Evolutionary conservation across 305 asterid genomes (phyloP).

Genomic region (Fraxinus velutina): DNA sequence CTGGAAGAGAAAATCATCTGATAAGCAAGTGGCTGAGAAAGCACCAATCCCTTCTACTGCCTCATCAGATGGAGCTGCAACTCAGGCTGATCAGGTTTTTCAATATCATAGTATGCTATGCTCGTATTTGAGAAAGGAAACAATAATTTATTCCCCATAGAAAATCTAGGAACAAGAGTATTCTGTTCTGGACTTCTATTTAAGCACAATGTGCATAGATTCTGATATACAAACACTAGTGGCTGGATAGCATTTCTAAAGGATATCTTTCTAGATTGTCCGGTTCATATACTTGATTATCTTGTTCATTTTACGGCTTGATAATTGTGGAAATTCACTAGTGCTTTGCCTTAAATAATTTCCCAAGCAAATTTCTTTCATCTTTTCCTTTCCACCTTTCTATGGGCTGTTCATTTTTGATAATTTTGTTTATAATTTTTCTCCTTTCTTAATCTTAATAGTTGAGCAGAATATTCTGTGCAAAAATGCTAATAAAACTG

Average conservation of each 20-base stretch:
- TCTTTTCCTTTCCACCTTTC: neutral
- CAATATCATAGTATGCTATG: constrained; percentile 14
- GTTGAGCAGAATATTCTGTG: neutral
- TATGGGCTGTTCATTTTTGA: neutral
- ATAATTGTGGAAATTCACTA: neutral
- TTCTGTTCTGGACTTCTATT: neutral
- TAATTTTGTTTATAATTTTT: neutral
- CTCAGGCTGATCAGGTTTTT: constrained; percentile 62
- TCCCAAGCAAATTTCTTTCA: neutral
- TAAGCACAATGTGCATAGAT: neutral
- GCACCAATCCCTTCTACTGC: constrained; percentile 38
- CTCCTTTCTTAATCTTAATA: neutral
- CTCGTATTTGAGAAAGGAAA: constrained; percentile 1
- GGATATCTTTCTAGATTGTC: neutral
- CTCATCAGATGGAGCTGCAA: constrained; percentile 41
- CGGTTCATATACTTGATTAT: neutral
- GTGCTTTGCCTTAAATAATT: neutral
- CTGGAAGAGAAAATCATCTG: constrained; percentile 94
- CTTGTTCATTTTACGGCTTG: neutral
- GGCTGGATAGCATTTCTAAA: neutral
- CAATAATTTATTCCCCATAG: neutral
- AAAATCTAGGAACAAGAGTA: neutral
- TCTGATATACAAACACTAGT: neutral
- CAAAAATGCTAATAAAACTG: neutral
- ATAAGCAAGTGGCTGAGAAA: constrained; percentile 60